These are phyloP conservation scores for Thuja plicata DNA, from an alignment of 83 land plant genomes.

Conservation along the genomic window DNA sequence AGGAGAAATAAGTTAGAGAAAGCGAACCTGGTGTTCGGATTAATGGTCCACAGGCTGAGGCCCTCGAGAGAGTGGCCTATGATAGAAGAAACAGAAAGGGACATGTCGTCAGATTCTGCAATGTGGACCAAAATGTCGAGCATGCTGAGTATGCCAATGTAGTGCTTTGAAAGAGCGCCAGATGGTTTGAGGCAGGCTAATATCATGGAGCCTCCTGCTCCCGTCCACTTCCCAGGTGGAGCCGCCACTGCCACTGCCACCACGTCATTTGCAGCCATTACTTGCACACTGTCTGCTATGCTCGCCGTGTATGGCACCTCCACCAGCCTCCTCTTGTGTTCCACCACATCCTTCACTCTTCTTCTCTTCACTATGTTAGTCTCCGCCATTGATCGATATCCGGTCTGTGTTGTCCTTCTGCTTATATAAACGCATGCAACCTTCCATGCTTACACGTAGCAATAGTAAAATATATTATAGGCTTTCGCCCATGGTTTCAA, in stretches of 20 bases:
- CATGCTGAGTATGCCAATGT: slow-evolving; percentile 93
- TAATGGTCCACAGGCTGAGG: slow-evolving; percentile 87
- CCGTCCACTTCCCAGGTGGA: slow-evolving; percentile 95
- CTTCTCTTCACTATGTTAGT: slow-evolving; percentile 1
- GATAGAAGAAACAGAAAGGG: slow-evolving; percentile 65
- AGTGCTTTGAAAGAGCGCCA: slow-evolving; percentile 84
- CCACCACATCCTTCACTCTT: slow-evolving; percentile 48
- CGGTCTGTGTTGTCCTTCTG: too few relatives aligned
- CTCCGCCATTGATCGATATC: too few relatives aligned
- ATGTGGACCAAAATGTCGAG: slow-evolving; percentile 80
- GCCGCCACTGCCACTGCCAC: slow-evolving; percentile 94
- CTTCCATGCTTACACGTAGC: too few relatives aligned
- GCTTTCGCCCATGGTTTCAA: too few relatives aligned
- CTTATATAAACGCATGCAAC: too few relatives aligned
- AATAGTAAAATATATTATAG: too few relatives aligned
- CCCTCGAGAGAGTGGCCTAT: slow-evolving; percentile 89
- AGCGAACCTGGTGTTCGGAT: slow-evolving; percentile 64
- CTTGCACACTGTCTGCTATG: slow-evolving; percentile 69
- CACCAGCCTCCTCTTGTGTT: slow-evolving; percentile 71
- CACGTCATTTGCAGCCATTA: slow-evolving; percentile 70
- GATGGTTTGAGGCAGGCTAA: slow-evolving; percentile 78
- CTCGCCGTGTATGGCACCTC: slow-evolving; percentile 93
- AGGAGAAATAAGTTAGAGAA: too few relatives aligned
- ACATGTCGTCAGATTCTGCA: slow-evolving; percentile 51
- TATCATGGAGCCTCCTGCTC: slow-evolving; percentile 94